Base-by-base conservation (phyloP, 108 stramenopile genomes). In the Chaetoceros tenuissimus region DNA sequence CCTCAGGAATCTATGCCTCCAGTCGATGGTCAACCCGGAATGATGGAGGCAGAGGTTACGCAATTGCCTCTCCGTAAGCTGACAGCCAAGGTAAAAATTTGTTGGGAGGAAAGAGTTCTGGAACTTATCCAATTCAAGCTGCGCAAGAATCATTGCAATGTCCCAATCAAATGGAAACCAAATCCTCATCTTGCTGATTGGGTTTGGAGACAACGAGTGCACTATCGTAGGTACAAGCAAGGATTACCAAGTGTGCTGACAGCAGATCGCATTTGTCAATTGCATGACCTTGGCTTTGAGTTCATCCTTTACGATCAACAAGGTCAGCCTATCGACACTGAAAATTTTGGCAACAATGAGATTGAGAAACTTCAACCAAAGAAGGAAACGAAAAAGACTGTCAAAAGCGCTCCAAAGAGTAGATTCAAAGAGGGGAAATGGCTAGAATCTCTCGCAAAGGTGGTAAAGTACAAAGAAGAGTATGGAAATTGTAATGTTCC, bases 391-490 rank as follows among this genome's bases (percentile, higher is more conserved):
- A 40, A 40, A 40, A 40, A 40, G 34, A 5, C 34, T 40, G 34
- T 40, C 34, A 40, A 40, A 40, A 13, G 5, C 5, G 13, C 34
- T 40, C 34, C 34, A 5, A 40, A 40, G 13, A 26, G 24, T 24
- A 5, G 24, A 5, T 24, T 24, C 49, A 26, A 24, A 3, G 16
- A 21, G 52, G 52, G 28, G 23, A 7, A 68, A 56, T 82, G 80
- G 58, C 13, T 40, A 13, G 34, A 40, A 40, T 40, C 34, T 40
- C 34, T 40, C 13, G 34, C 34, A 5, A 40, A 40, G 13, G 34
- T 40, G 5, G 34, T 40, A 5, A 40, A 40, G 34, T 40, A 40
- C 34, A 40, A 40, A 40, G 34, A 40, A 40, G 34, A 40, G 13
- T 10, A 40, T 40, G 34, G 34, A 10, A 40, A 40, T 40, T 40